These are phyloP conservation scores for Cinnamomum micranthum DNA, from an alignment of 164 flowering plant species.

Conservation along the genomic window DNA sequence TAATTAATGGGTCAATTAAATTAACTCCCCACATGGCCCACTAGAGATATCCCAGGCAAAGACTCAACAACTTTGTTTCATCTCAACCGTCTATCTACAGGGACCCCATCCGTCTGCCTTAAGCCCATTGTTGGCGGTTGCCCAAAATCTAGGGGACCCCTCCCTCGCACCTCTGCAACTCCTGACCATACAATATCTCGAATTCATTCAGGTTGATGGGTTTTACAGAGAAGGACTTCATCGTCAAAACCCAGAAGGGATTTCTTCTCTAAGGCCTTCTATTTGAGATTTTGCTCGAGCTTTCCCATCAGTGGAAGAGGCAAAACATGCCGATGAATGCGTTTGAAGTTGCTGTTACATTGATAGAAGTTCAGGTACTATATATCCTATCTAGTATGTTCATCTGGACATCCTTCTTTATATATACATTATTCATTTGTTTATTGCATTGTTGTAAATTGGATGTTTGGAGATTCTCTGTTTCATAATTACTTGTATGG, in stretches of 20 bases:
- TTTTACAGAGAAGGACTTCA: not conserved
- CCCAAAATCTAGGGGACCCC: no score
- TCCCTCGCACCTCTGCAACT: not conserved
- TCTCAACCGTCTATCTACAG: no score
- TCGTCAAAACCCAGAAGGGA: slow-evolving; percentile 3
- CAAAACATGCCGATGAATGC: not conserved
- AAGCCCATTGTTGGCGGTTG: no score
- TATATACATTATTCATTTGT: not conserved
- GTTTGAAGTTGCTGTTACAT: not conserved
- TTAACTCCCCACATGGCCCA: no score
- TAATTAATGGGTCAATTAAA: no score
- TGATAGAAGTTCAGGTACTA: not conserved
- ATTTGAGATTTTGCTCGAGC: not conserved
- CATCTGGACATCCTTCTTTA: not conserved
- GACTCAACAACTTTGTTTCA: no score
- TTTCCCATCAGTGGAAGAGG: not conserved
- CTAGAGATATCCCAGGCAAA: no score
- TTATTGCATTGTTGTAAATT: no score
- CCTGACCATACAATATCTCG: slow-evolving; percentile 5
- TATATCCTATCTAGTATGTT: not conserved
- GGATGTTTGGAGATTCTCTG: not conserved
- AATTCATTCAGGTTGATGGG: not conserved
- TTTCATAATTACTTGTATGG: not conserved
- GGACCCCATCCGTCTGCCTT: no score
- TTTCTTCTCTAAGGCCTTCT: not conserved